These are phyloP conservation scores for Lepraria neglecta DNA, from an alignment of 495 filamentous ascomycete genomes.

Conservation along the genomic window DNA sequence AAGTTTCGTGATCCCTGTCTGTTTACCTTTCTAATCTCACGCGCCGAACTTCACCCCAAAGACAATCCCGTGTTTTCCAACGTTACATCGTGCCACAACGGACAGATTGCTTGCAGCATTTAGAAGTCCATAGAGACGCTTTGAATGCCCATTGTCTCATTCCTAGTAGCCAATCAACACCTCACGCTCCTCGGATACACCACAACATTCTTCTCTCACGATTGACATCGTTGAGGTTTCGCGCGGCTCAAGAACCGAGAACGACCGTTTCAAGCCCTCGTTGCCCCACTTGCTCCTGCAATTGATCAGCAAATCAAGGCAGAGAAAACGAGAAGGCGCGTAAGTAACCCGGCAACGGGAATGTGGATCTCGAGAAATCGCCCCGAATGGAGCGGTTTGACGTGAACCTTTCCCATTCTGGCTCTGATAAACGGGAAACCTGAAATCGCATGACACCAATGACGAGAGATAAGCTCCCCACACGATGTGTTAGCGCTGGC, in stretches of 20 bases:
- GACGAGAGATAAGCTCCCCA: constrained; percentile 14
- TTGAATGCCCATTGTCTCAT: not conserved
- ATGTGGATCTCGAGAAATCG: constrained; percentile 14
- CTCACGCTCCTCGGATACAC: not conserved
- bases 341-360: constrained; percentile 21
- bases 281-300: not conserved
- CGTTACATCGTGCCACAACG: not conserved
- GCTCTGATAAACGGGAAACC: constrained; percentile 9
- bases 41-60: constrained; percentile 8
- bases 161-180: not conserved
- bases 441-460: constrained; percentile 15
- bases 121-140: not conserved
- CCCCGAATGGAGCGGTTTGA: constrained; percentile 1
- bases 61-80: not conserved
- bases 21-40: constrained; percentile 11
- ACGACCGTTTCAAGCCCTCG: not conserved
- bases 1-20: constrained; percentile 11
- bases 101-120: not conserved
- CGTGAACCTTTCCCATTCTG: constrained; percentile 15
- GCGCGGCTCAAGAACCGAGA: not conserved
- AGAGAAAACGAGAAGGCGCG: constrained; percentile 5
- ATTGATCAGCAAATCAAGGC: constrained; percentile 16
- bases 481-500: not conserved
- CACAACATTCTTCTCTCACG: not conserved
- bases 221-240: not conserved